These are phyloP conservation scores for Saccharomycopsis crataegensis DNA, from an alignment of 1,139 yeast genomes.

Conservation along the genomic window DNA sequence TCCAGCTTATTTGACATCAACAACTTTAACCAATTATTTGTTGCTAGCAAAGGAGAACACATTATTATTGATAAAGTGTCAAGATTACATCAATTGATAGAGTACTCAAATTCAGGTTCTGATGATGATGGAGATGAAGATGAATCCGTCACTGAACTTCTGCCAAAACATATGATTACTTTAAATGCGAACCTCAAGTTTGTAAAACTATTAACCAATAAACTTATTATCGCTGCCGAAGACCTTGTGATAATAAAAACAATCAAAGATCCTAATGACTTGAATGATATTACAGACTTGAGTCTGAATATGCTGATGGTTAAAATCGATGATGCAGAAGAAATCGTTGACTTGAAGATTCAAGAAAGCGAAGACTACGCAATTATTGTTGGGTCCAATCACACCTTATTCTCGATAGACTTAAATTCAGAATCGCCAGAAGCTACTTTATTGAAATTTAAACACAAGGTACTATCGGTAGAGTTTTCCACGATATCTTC, in stretches of 20 bases:
- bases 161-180: background rate
- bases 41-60: slow-evolving; percentile 3
- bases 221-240: background rate
- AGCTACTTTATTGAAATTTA: background rate
- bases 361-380: background rate
- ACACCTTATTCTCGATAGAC: background rate
- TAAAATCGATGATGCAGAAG: background rate
- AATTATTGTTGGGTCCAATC: background rate
- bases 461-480: background rate
- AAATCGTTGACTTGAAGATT: background rate
- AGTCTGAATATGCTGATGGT: background rate
- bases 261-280: background rate
- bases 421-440: background rate
- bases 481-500: background rate
- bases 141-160: slow-evolving; percentile 1
- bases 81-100: slow-evolving; percentile 1
- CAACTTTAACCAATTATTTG: slow-evolving; percentile 5
- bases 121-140: background rate
- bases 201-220: slow-evolving; percentile 1
- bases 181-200: background rate
- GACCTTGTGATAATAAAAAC: background rate
- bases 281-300: background rate
- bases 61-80: slow-evolving; percentile 2
- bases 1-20: slow-evolving; percentile 10
- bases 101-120: background rate